Evolutionary conservation across 2,329 filamentous ascomycete species (phyloP).

Genomic region (Beauveria pseudobassiana): DNA sequence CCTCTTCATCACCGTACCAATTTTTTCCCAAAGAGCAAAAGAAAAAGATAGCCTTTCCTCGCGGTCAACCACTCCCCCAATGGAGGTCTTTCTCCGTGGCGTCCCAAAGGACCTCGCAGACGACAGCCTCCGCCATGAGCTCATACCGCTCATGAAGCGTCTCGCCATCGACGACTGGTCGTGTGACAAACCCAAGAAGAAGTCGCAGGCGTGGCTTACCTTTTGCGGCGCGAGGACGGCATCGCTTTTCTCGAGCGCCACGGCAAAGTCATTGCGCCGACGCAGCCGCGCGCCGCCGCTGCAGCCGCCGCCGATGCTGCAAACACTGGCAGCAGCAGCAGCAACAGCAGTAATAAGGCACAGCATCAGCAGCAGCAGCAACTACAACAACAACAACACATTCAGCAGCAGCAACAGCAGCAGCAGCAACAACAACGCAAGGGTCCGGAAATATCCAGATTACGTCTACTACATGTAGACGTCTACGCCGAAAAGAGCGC

Average conservation of each 20-base stretch:
- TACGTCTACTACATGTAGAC: conserved; percentile 22
- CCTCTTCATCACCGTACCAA: neutral
- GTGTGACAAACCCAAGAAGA: conserved; percentile 34
- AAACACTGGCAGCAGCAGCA: neutral
- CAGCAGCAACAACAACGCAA: neutral
- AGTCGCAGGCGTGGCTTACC: conserved; percentile 29
- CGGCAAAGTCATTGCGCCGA: conserved; percentile 19
- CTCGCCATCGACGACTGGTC: conserved; percentile 35
- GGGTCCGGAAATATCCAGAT: conserved; percentile 18
- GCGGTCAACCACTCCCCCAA: conserved; percentile 16
- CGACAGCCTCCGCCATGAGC: conserved; percentile 27
- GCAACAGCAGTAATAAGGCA: no score
- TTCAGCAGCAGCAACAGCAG: neutral
- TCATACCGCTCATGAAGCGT: conserved; percentile 31
- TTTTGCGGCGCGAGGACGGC: conserved; percentile 36
- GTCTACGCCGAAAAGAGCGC: conserved; percentile 29
- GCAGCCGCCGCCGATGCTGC: neutral
- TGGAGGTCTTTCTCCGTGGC: conserved; percentile 40
- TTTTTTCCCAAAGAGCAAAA: neutral
- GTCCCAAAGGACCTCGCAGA: conserved; percentile 35
- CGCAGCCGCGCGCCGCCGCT: conserved; percentile 3
- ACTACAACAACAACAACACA: neutral
- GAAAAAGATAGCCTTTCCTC: no score
- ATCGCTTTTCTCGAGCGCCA: conserved; percentile 33
- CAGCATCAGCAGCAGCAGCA: neutral